Evolutionary conservation across 2,329 filamentous ascomycete genomes (phyloP), one percentile per base, ranked within the genome.

Genomic region (Colletotrichum tanaceti): DNA sequence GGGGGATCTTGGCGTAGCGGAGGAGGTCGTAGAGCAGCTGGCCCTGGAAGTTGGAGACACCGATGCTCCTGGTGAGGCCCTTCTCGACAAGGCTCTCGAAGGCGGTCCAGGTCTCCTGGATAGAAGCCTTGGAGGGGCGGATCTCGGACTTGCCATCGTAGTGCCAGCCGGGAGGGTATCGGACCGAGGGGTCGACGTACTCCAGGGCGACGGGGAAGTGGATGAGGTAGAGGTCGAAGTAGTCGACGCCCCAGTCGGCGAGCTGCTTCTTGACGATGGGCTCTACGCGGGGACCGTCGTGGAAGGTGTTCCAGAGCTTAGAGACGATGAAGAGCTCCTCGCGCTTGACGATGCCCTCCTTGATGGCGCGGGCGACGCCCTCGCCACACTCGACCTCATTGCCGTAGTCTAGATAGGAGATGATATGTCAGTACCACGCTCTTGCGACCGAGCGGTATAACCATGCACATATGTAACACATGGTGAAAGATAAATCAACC

Each of bases 261-360:
- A 94, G 89, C 82, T 94, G 92, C 77, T 90, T 90, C 79, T 88
- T 88, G 80, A 85, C 87, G 77, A 96, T 93, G 67, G 90, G 89
- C 81, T 91, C 89, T 71, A 95, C 92, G 74, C 87, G 86, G 73
- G 95, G 90, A 74, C 85, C 86, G 75, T 95, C 91, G 85, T 97
- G 93, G 88, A 94, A 97, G 73, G 90, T 90, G 84, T 95, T 94
- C 93, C 94, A 97, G 67, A 97, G 90, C 86, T 97, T 97, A 81
- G 91, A 93, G 72, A 94, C 92, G 77, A 97, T 90, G 88, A 97
- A 97, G 78, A 97, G 91, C 28, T 97, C 93, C 80, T 92, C 89
- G 69, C 93, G 91, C 84, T 90, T 93, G 74, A 94, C 92, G 67
- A 95, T 80, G 50, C 92, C 91, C 11, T 96, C 93, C 77, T 91